Conservation (phyloP, 179 eudicot genomes). For the Beta lomatogona region DNA sequence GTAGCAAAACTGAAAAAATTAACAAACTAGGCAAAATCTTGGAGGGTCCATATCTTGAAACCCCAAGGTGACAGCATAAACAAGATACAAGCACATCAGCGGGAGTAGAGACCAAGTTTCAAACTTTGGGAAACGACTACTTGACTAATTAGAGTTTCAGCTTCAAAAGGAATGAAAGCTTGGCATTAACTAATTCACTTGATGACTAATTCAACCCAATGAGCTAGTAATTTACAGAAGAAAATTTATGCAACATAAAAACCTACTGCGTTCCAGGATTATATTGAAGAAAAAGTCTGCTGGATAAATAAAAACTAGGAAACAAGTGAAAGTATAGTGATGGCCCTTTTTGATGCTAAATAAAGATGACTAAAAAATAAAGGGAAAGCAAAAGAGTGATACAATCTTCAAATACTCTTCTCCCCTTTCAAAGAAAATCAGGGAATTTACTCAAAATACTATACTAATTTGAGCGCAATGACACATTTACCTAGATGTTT, state of each 20-base stretch:
- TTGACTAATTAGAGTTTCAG: not conserved
- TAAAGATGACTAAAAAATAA: not conserved
- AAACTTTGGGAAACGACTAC: not conserved
- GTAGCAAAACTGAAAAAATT: conserved; percentile 8
- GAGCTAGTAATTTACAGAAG: not conserved
- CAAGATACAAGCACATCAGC: not conserved
- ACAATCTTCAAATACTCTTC: conserved; percentile 1
- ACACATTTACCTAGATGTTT: conserved; percentile 19
- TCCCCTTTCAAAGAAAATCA: not conserved
- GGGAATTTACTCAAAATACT: not conserved
- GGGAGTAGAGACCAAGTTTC: not conserved
- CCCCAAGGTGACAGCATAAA: not conserved
- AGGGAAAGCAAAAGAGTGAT: conserved; percentile 12
- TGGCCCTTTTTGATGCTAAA: not conserved
- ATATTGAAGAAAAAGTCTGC: no score
- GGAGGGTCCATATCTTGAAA: conserved; percentile 8
- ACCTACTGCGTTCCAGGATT: not conserved
- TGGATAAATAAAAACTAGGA: not conserved
- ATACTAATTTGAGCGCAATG: not conserved
- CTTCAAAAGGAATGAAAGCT: not conserved
- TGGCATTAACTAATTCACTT: not conserved
- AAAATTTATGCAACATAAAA: not conserved
- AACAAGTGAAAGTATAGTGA: conserved; percentile 9
- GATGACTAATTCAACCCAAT: not conserved
- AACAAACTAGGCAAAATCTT: not conserved